Conservation (phyloP, 129 eudicot species). For the Saposhnikovia divaricata region DNA sequence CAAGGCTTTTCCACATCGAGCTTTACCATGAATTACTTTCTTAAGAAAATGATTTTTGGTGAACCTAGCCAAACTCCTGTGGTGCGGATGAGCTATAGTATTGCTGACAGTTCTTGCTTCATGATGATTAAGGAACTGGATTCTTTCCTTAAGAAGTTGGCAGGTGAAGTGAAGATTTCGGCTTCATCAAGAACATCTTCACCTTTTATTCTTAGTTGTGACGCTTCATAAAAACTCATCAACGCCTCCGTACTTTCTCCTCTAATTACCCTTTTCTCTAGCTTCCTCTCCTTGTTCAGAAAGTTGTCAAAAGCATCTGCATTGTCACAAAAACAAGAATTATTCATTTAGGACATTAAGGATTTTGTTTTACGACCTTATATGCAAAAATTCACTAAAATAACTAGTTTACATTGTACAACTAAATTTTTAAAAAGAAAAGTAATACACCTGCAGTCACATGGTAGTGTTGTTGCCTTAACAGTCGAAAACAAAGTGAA, state of each 20-base stretch:
- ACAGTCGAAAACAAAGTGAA: slow-evolving; percentile 42
- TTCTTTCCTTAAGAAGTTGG: not conserved
- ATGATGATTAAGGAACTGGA: not conserved
- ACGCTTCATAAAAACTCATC: slow-evolving; percentile 1
- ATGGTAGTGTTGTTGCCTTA: slow-evolving; percentile 53
- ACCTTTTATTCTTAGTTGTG: not conserved
- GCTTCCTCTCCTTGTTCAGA: not conserved
- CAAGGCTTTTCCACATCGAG: not conserved
- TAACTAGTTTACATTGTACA: too few species aligned
- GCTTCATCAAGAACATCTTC: slow-evolving; percentile 5
- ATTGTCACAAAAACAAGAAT: not conserved
- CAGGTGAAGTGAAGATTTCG: not conserved
- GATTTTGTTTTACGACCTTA: not conserved
- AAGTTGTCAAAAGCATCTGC: not conserved
- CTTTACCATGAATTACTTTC: not conserved
- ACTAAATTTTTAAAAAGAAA: too few species aligned
- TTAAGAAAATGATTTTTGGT: not conserved
- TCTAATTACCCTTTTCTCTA: not conserved
- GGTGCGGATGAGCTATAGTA: not conserved
- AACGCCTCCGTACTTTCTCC: not conserved
- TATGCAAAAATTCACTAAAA: not conserved
- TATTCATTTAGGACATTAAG: too few species aligned
- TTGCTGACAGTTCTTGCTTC: not conserved
- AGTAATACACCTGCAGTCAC: slow-evolving; percentile 31
- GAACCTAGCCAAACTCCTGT: not conserved